A percentile compares a stretch with the other conserved stretches of the same genome.
phyloP scores from a whole-genome alignment of 148 eudicot species.

The Vaccinium darrowii region DNA sequence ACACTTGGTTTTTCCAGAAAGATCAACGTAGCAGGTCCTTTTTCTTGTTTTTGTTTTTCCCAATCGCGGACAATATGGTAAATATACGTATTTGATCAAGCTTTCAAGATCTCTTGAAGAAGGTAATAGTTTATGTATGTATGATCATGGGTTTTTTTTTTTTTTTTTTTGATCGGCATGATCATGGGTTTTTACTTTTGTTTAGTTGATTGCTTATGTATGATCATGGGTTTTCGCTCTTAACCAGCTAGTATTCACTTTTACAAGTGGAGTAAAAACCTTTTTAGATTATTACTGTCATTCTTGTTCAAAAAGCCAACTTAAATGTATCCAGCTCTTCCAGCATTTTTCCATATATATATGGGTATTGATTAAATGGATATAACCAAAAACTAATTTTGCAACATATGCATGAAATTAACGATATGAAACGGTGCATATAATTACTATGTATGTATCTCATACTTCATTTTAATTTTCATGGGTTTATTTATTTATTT shows the following conservation, averaged over 20 bases:
- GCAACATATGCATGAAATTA: not conserved
- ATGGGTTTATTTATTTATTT: not conserved
- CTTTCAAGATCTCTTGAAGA: not conserved
- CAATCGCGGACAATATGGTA: not conserved
- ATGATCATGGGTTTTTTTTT: slow-evolving; percentile 9
- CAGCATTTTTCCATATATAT: too few species aligned
- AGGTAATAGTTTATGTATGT: not conserved
- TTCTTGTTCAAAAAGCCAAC: slow-evolving; percentile 27
- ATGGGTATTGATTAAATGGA: not conserved
- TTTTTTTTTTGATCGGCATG: not conserved
- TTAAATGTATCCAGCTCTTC: slow-evolving; percentile 20
- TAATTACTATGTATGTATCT: not conserved
- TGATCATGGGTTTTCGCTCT: slow-evolving; percentile 16
- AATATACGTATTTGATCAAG: not conserved
- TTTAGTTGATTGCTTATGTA: too few species aligned
- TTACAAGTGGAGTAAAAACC: slow-evolving; percentile 26
- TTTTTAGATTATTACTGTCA: slow-evolving; percentile 8
- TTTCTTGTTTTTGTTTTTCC: not conserved
- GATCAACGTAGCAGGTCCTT: not conserved
- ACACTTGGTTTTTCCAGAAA: not conserved
- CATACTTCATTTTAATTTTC: too few species aligned
- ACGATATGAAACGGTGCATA: not conserved
- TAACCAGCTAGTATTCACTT: slow-evolving; percentile 15
- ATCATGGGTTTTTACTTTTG: not conserved
- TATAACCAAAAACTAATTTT: not conserved